Evolutionary conservation across 2,329 filamentous ascomycete genomes (phyloP).

Genomic region (Nigrograna mackinnonii): DNA sequence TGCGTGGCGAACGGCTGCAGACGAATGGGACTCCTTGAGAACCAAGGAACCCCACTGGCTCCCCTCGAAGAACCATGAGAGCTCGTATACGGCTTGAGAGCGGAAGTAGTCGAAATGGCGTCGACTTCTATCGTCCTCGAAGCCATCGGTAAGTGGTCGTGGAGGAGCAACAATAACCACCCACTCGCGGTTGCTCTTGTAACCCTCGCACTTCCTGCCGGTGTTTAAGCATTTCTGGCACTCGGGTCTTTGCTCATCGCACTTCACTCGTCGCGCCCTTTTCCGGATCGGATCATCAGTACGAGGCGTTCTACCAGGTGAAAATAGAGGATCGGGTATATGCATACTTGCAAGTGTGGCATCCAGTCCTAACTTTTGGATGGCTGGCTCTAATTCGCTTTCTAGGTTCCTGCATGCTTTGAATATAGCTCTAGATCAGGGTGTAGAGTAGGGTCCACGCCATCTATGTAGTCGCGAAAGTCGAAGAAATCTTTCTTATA

Average conservation of each 20-base stretch:
- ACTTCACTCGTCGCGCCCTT: constrained; percentile 20
- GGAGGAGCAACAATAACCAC: constrained; percentile 16
- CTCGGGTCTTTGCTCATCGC: constrained; percentile 16
- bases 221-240: constrained; percentile 18
- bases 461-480: neutral
- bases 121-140: constrained; percentile 17
- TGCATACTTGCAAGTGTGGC: constrained; percentile 22
- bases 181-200: constrained; percentile 16
- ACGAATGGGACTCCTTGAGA: constrained; percentile 13
- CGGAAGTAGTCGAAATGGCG: constrained; percentile 22
- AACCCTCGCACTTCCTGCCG: constrained; percentile 19
- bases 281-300: constrained; percentile 4
- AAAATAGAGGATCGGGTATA: neutral
- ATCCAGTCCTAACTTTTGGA: constrained; percentile 18
- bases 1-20: constrained; percentile 15
- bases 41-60: constrained; percentile 12
- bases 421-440: neutral
- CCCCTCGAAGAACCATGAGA: constrained; percentile 17
- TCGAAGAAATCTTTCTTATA: neutral
- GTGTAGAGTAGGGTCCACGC: too few relatives aligned
- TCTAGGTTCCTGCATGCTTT: constrained; percentile 2
- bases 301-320: neutral
- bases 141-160: constrained; percentile 15
- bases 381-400: constrained; percentile 18
- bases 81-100: constrained; percentile 12